Evolutionary conservation across 2,329 filamentous ascomycete species (phyloP), one percentile per base, ranked within the genome.

Genomic region (Aspergillus sp.): DNA sequence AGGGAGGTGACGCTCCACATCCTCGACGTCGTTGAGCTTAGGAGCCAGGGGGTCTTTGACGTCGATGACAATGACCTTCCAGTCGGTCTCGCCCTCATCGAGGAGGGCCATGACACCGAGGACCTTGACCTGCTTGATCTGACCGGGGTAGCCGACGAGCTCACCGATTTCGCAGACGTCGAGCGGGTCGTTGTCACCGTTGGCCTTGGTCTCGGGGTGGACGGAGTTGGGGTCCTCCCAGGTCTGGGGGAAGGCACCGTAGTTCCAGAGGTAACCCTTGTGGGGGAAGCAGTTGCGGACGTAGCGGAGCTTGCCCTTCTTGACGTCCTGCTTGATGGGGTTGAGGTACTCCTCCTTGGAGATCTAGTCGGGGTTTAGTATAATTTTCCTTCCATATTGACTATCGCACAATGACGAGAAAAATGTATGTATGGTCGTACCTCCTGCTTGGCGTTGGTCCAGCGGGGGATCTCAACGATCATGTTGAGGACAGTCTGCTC

Each of bases 191-290:
- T 97, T 96, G 84, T 99, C 94, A 71, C 94, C 94, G 84, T 97
- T 97, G 76, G 93, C 91, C 86, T 97, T 97, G 81, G 94, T 99
- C 85, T 99, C 94, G 60, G 92, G 93, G 85, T 99, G 94, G 68
- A 93, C 79, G 66, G 86, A 79, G 75, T 96, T 96, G 77, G 94
- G 94, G 81, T 99, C 94, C 80, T 99, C 94, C 94, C 94, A 99
- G 67, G 94, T 99, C 92, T 97, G 45, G 14, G 94, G 94, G 87
- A 99, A 97, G 77, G 92, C 92, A 81, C 94, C 94, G 80, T 99
- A 99, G 86, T 99, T 99, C 94, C 94, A 99, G 68, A 99, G 90
- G 80, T 99, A 99, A 64, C 94, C 94, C 86, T 99, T 97, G 88
- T 99, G 94, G 68, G 94, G 94, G 86, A 99, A 99, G 88, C 94